These are phyloP conservation scores for Scheffersomyces amazonensis DNA, from an alignment of 805 yeast genomes.

Conservation along the genomic window DNA sequence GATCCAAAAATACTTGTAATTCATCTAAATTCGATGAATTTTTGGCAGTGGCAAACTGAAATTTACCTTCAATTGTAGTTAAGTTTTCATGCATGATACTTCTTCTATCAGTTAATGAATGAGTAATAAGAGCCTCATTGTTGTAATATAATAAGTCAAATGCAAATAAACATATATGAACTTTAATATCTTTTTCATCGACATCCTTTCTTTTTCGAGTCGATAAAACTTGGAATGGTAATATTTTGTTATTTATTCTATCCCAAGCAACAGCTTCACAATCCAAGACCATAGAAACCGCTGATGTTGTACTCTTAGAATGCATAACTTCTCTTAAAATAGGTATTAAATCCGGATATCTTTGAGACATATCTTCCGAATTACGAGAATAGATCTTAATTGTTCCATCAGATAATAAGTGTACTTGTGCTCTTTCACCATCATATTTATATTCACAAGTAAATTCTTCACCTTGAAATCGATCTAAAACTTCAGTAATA, in stretches of 20 bases:
- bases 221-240: slow-evolving; percentile 90
- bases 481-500: slow-evolving; percentile 84
- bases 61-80: slow-evolving; percentile 66
- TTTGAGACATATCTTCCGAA: slow-evolving; percentile 93
- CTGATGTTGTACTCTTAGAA: slow-evolving; percentile 28
- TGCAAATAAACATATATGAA: slow-evolving; percentile 87
- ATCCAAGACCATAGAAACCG: slow-evolving; percentile 68
- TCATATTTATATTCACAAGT: slow-evolving; percentile 97
- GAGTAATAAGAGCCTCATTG: slow-evolving; percentile 65
- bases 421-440: slow-evolving; percentile 97
- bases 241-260: slow-evolving; percentile 64
- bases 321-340: slow-evolving; percentile 60
- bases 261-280: slow-evolving; percentile 99
- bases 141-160: slow-evolving; percentile 81
- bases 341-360: slow-evolving; percentile 86
- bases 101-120: slow-evolving; percentile 71
- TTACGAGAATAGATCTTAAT: slow-evolving; percentile 86
- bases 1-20: slow-evolving; percentile 80
- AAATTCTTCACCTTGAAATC: slow-evolving; percentile 80
- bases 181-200: slow-evolving; percentile 80
- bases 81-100: slow-evolving; percentile 54
- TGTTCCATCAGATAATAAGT: slow-evolving; percentile 60
- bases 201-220: slow-evolving; percentile 95
- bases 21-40: slow-evolving; percentile 71
- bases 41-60: slow-evolving; percentile 73